Evolutionary conservation across 202 grass and related monocot genomes (phyloP).

Genomic region (Cymbopogon flexuosus): DNA sequence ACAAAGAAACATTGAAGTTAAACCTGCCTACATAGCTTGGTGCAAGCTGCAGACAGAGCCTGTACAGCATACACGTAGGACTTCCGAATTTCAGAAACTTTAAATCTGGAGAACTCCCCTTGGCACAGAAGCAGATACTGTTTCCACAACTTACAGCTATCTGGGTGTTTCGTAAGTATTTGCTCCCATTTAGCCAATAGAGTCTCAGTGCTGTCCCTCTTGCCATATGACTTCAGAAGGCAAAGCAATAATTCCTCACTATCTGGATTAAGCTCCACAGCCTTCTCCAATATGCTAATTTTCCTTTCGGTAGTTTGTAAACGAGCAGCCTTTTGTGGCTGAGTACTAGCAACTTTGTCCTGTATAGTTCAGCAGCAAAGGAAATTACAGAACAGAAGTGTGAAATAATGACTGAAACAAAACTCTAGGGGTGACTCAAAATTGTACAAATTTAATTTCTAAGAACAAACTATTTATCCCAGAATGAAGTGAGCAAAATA

Average conservation of each 20-base stretch:
- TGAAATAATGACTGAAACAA: slow-evolving; percentile 8
- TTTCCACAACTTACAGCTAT: slow-evolving; percentile 90
- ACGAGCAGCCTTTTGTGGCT: slow-evolving; percentile 73
- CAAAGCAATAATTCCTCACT: slow-evolving; percentile 73
- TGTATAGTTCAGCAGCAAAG: slow-evolving; percentile 28
- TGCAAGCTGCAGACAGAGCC: slow-evolving; percentile 66
- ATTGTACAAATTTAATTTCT: slow-evolving; percentile 2
- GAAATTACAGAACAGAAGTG: slow-evolving; percentile 9
- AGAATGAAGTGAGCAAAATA: background rate
- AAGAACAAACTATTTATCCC: background rate
- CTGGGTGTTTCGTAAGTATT: slow-evolving; percentile 64
- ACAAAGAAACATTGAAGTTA: slow-evolving; percentile 37
- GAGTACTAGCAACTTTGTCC: slow-evolving; percentile 80
- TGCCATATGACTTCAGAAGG: slow-evolving; percentile 76
- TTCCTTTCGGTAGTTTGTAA: slow-evolving; percentile 92
- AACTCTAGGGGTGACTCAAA: slow-evolving; percentile 23
- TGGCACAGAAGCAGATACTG: slow-evolving; percentile 84
- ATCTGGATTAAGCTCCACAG: slow-evolving; percentile 81
- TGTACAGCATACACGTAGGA: slow-evolving; percentile 75
- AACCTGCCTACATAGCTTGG: slow-evolving; percentile 96
- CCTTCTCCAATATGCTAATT: slow-evolving; percentile 91
- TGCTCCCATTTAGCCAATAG: slow-evolving; percentile 75
- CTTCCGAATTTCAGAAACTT: slow-evolving; percentile 75
- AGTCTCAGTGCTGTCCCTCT: slow-evolving; percentile 62
- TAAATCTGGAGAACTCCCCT: slow-evolving; percentile 92